phyloP scores from a whole-genome alignment of 768 basidiomycete genomes.

The Auriculariales sp. region DNA sequence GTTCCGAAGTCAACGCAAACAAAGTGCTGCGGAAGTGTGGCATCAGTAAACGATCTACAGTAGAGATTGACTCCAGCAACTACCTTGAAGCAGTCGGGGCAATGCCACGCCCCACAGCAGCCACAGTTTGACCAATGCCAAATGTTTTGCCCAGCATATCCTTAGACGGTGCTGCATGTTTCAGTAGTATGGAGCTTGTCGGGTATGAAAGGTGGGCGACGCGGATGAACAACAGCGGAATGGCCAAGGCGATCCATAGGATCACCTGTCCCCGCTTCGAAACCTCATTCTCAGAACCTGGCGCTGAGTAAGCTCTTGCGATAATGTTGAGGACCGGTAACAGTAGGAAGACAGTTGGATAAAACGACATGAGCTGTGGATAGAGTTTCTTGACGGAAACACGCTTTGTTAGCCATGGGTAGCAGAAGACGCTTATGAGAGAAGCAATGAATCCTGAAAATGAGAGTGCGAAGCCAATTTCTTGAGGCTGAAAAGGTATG shows the following conservation, averaged over 20 bases:
- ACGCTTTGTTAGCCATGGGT: not conserved
- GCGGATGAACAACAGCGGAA: conserved; percentile 1
- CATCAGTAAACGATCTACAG: not conserved
- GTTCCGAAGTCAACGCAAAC: not conserved
- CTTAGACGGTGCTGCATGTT: conserved; percentile 14
- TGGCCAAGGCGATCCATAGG: conserved; percentile 3
- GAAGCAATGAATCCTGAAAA: not conserved
- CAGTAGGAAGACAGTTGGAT: not conserved
- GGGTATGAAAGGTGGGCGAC: conserved; percentile 6
- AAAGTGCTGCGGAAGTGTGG: not conserved
- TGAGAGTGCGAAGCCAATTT: not conserved
- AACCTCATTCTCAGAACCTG: not conserved
- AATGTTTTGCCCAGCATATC: conserved; percentile 17
- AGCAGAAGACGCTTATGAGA: not conserved
- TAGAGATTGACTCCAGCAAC: not conserved
- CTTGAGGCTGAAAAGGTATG: not conserved
- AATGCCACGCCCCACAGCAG: conserved; percentile 14
- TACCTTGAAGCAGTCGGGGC: conserved; percentile 16
- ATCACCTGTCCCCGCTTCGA: not conserved
- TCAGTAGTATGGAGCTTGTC: conserved; percentile 18
- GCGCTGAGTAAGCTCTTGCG: no score
- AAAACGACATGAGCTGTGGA: not conserved
- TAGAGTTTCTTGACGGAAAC: not conserved
- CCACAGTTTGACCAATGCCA: conserved; percentile 19
- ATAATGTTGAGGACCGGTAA: not conserved